Evolutionary conservation across 768 basidiomycete species (phyloP).

Genomic region (Paxillus rubicundulus): DNA sequence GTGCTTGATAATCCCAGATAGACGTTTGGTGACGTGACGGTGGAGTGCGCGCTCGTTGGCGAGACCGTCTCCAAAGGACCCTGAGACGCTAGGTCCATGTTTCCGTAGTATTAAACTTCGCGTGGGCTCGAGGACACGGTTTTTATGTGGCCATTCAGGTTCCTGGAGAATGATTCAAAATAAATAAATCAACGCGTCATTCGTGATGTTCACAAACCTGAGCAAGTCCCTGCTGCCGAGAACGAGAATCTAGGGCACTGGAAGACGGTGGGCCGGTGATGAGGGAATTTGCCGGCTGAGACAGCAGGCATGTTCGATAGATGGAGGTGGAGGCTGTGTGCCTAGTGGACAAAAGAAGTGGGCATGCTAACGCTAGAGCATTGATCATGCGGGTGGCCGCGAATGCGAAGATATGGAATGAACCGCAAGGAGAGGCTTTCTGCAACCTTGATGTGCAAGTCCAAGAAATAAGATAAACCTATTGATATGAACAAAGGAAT

Average conservation of each 20-base stretch:
- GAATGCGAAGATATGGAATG: not conserved
- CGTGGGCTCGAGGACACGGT: too few species aligned
- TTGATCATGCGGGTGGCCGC: not conserved
- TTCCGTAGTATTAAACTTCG: too few species aligned
- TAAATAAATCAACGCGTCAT: too few species aligned
- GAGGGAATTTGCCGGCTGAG: not conserved
- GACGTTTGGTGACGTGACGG: not conserved
- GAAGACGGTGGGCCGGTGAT: not conserved
- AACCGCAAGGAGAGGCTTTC: not conserved
- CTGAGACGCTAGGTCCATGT: too few species aligned
- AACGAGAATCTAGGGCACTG: too few species aligned
- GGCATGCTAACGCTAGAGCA: not conserved
- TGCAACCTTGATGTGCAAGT: not conserved
- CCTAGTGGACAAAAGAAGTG: not conserved
- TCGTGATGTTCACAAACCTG: not conserved
- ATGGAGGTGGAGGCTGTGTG: not conserved
- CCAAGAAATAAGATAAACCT: not conserved
- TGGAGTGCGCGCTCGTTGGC: not conserved
- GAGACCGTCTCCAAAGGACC: not conserved
- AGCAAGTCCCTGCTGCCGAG: not conserved
- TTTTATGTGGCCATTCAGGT: too few species aligned
- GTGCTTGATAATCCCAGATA: conserved; percentile 19
- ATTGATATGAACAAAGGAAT: too few species aligned
- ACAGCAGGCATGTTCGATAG: not conserved
- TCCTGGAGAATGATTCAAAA: too few species aligned